Evolutionary conservation across 2,329 filamentous ascomycete species (phyloP).

Genomic region (Paecilomyces fulvus): DNA sequence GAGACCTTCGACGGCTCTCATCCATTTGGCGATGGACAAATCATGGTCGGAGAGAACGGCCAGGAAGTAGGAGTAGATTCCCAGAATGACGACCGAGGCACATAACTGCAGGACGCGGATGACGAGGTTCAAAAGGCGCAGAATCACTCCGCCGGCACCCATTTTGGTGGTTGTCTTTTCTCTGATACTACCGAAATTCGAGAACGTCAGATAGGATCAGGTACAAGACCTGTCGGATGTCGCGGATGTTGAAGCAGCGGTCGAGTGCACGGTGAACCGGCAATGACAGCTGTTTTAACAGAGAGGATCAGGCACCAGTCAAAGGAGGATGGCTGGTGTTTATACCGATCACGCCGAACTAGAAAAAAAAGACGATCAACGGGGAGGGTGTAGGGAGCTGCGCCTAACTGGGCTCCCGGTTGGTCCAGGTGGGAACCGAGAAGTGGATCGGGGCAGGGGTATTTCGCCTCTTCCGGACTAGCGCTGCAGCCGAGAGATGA

Average conservation of each 20-base stretch:
- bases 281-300: background rate
- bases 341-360: constrained; percentile 9
- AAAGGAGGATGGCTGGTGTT: background rate
- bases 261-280: background rate
- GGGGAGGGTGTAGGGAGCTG: background rate
- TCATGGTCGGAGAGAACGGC: constrained; percentile 60
- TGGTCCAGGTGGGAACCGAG: background rate
- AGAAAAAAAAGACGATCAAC: background rate
- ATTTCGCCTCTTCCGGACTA: background rate
- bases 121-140: constrained; percentile 62
- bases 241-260: background rate
- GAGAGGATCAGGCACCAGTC: background rate
- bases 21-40: constrained; percentile 53
- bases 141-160: constrained; percentile 52
- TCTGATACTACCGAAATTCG: background rate
- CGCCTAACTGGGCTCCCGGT: background rate
- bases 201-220: background rate
- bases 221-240: background rate
- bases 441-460: background rate
- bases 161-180: constrained; percentile 34
- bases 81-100: constrained; percentile 64
- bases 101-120: constrained; percentile 67
- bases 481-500: background rate
- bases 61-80: constrained; percentile 78
- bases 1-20: constrained; percentile 70